Conservation (phyloP, 2,329 filamentous ascomycete genomes). For the Talaromyces rugulosus region DNA sequence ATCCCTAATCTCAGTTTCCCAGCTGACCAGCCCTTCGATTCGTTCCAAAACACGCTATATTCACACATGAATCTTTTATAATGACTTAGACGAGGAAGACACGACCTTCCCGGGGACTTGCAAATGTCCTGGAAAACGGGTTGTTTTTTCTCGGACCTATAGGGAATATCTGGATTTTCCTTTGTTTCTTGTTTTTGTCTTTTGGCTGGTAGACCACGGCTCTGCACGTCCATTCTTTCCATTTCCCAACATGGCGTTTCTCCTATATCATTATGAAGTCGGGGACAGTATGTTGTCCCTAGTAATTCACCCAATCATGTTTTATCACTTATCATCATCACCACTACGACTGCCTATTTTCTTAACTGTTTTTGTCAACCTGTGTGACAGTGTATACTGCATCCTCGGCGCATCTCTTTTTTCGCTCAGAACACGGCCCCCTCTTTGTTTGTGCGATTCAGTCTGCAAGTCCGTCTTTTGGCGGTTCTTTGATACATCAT, state of each 20-base stretch:
- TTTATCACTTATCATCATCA: slow-evolving; percentile 14
- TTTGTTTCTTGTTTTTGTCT: slow-evolving; percentile 19
- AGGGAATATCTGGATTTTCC: slow-evolving; percentile 5
- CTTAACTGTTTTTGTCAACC: slow-evolving; percentile 13
- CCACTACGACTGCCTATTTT: slow-evolving; percentile 19
- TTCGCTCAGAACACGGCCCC: slow-evolving; percentile 8
- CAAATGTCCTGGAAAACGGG: not conserved
- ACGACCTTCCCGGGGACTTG: not conserved
- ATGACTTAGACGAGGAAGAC: not conserved
- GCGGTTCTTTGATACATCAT: slow-evolving; percentile 18
- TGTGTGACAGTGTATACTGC: slow-evolving; percentile 26
- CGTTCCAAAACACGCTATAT: not conserved
- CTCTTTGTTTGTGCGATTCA: slow-evolving; percentile 4
- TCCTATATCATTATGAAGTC: slow-evolving; percentile 23
- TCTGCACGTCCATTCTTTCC: slow-evolving; percentile 7
- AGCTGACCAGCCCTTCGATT: not conserved
- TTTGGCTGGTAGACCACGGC: slow-evolving; percentile 18
- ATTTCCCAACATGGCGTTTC: slow-evolving; percentile 6
- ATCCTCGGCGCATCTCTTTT: slow-evolving; percentile 14
- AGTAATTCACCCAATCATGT: slow-evolving; percentile 14
- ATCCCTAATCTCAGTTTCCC: not conserved
- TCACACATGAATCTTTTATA: not conserved
- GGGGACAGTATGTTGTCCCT: slow-evolving; percentile 20
- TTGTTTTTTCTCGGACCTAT: not conserved
- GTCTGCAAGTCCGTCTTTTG: slow-evolving; percentile 6